Base-by-base conservation (phyloP, 163 green algal species). In the Trebouxiophyceae sp. region DNA sequence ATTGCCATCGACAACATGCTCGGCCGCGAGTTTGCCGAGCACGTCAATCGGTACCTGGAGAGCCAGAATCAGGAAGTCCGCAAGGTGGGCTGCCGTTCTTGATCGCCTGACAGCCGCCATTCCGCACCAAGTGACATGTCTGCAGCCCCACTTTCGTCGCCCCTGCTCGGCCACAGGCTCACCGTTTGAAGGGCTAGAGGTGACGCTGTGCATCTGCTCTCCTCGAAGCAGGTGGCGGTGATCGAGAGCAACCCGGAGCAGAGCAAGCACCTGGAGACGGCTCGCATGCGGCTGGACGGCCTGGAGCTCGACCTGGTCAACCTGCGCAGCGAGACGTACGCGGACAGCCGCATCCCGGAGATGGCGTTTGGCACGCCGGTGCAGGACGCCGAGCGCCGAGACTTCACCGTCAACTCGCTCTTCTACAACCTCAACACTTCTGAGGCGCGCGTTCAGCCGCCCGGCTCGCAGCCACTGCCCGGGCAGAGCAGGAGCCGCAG, bases 241-340 rank as follows among this genome's bases (percentile, higher is more conserved):
- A 95, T 97, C 44, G 77, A 89, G 60, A 85, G 72, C 72, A 99
- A 99, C 67, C 94, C 93, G 1, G 92, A 97, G 24, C 95, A 99
- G 77, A 95, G 84, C 28, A 99, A 99, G 84, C 93, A 99, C 74
- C 76, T 99, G 64, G 94, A 99, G 77, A 99, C 93, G 20, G 93
- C 93, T 4, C 85, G 84, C 57, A 95, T 98, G 75, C 72, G 68
- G 56, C 62, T 87, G 45, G 71, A 77, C n/a, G 85, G 79, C 22
- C 54, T 90, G 5, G 91, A 84, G 81, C 80, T 97, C 20, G 91
- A 97, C 72, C 76, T 97, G 57, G 93, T 99, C 24, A 98, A 99
- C 82, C 81, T 99, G 62, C 79, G 93, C 20, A 86, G 72, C 7
- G 93, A 99, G 71, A 92, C 83, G 39, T 99, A 99, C 63, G 83